Evolutionary conservation across 2,329 filamentous ascomycete genomes (phyloP).

Genomic region (Cercospora sojina): DNA sequence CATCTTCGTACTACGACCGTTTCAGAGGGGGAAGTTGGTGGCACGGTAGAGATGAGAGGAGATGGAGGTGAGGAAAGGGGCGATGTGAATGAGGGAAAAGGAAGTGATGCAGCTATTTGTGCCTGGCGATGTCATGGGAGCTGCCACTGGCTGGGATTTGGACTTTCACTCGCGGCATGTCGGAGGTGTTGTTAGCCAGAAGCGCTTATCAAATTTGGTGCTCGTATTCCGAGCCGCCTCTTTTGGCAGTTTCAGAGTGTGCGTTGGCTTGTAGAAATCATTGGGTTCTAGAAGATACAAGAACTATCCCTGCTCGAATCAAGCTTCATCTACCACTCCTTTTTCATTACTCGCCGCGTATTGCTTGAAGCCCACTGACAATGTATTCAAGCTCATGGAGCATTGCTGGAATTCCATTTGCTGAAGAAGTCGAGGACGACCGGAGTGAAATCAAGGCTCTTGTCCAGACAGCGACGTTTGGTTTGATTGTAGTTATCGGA

Average conservation of each 20-base stretch:
- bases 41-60: conserved; percentile 10
- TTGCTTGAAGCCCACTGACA: background rate
- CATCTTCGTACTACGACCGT: conserved; percentile 11
- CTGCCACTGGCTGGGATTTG: background rate
- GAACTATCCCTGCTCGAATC: background rate
- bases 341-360: background rate
- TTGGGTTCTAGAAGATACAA: background rate
- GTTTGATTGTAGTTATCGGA: conserved; percentile 12
- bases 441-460: conserved; percentile 30
- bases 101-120: background rate
- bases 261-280: too few relatives aligned
- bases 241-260: too few relatives aligned
- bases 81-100: background rate
- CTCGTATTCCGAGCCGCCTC: too few relatives aligned
- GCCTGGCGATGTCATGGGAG: background rate
- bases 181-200: too few relatives aligned
- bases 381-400: conserved; percentile 16
- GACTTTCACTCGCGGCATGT: too few relatives aligned
- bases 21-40: conserved; percentile 19
- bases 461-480: conserved; percentile 21
- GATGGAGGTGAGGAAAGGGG: background rate
- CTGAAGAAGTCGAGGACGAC: conserved; percentile 33
- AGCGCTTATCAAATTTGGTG: too few relatives aligned
- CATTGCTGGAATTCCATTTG: conserved; percentile 27
- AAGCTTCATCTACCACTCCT: background rate